phyloP scores from a whole-genome alignment of 352 stramenopile species.

The Halophytophthora polymorphica region DNA sequence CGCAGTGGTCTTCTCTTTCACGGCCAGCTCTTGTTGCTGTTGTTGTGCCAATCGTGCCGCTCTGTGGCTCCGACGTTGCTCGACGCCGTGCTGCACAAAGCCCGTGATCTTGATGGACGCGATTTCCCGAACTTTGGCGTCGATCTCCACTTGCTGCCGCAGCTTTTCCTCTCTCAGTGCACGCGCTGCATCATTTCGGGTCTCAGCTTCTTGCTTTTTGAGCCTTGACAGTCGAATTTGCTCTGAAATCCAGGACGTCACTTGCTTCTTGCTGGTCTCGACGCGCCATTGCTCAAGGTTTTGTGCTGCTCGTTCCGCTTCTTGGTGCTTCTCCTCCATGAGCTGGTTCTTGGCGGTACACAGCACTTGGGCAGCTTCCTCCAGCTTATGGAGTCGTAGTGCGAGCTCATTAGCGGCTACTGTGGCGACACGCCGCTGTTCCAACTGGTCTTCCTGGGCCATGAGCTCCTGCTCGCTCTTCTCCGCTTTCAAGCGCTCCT shows the following conservation, averaged over 20 bases:
- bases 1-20: constrained; percentile 17
- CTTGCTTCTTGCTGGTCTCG: constrained; percentile 25
- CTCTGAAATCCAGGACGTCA: constrained; percentile 36
- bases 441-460: constrained; percentile 30
- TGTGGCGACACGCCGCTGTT: constrained; percentile 14
- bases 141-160: constrained; percentile 13
- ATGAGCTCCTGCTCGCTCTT: constrained; percentile 38
- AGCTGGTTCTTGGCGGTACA: constrained; percentile 16
- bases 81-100: constrained; percentile 20
- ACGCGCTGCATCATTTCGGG: constrained; percentile 8
- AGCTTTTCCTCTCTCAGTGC: constrained; percentile 21
- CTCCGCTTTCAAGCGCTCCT: constrained; percentile 22
- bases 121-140: constrained; percentile 19
- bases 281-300: constrained; percentile 11
- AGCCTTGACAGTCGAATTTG: constrained; percentile 25
- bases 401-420: constrained; percentile 12
- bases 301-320: constrained; percentile 13
- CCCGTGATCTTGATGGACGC: constrained; percentile 23
- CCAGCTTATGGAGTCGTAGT: constrained; percentile 18
- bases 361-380: constrained; percentile 18
- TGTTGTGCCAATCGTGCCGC: constrained; percentile 11
- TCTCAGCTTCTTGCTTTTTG: constrained; percentile 19
- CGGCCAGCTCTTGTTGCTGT: constrained; percentile 18
- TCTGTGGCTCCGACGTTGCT: constrained; percentile 16
- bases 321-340: constrained; percentile 17